Evolutionary conservation across 2,329 filamentous ascomycete species (phyloP), one percentile per base, ranked within the genome.

Genomic region (Rhytidhysteron rufulum): DNA sequence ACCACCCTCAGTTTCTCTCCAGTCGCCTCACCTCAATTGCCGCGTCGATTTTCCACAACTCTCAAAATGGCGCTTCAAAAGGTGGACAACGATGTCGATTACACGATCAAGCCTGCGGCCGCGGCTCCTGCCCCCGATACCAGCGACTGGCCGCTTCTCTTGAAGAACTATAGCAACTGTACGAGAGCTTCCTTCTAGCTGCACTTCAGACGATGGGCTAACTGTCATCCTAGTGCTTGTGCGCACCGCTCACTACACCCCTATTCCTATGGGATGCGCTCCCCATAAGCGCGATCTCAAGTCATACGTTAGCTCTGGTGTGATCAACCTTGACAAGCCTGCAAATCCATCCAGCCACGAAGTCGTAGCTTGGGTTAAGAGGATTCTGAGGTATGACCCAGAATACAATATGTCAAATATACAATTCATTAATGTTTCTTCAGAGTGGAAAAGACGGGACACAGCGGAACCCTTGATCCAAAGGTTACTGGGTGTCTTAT

Each of bases 351-450:
- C 90, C 54, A 93, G 86, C 62, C 93, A 98, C 79, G 93, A 98
- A 77, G 93, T 98, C 53, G 93, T 98, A 63, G 91, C 93, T 53
- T 98, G 93, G 93, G 86, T 97, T 57, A 98, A 98, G 84, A 85
- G 91, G 58, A 97, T 97, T 60, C 78, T 98, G 41, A 84, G 86
- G 85, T 89, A 80, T 50, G 71, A 45, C 29, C 13, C 15, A 4
- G 9, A 13, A 10, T 13, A 22, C 16, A 22, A 15, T 16, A 15
- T 5, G 2, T 13, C 5, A 36, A n/a, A 13, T 31, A 4, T 8
- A 16, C 13, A 31, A 9, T 9, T 18, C 8, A 5, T 29, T 2
- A 11, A 29, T 48, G 4, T 18, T 9, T 13, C 16, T 7, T 19
- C 19, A 88, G 87, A 63, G 83, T 86, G 49, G 91, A 98, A 66